Evolutionary conservation across 208 protist genomes (phyloP).

Genomic region (Wallacemonas sp.): DNA sequence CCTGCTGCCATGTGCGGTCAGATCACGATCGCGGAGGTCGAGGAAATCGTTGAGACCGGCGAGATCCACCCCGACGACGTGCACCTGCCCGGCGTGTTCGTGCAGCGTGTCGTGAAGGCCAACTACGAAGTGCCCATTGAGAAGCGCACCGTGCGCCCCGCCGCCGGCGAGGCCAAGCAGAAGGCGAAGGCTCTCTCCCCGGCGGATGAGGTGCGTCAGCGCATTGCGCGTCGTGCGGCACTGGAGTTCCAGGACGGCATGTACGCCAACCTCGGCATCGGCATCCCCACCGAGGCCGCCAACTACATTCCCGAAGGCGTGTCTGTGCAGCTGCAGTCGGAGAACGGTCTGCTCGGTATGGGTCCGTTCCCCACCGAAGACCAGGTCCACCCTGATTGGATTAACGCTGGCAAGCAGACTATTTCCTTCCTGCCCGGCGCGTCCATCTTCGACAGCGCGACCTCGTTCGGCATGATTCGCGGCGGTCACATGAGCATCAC

Average conservation of each 20-base stretch:
- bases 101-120: slow-evolving; percentile 88
- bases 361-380: slow-evolving; percentile 90
- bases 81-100: slow-evolving; percentile 95
- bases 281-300: slow-evolving; percentile 94
- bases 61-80: slow-evolving; percentile 93
- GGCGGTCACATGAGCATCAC: slow-evolving; percentile 96
- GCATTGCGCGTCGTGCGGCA: slow-evolving; percentile 93
- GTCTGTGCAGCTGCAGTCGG: slow-evolving; percentile 88
- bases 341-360: slow-evolving; percentile 93
- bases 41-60: slow-evolving; percentile 94
- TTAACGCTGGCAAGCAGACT: slow-evolving; percentile 97
- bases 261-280: slow-evolving; percentile 97
- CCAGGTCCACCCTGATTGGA: slow-evolving; percentile 93
- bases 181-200: slow-evolving; percentile 34
- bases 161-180: slow-evolving; percentile 13
- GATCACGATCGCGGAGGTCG: slow-evolving; percentile 94
- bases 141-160: slow-evolving; percentile 35
- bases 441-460: slow-evolving; percentile 89
- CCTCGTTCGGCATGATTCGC: slow-evolving; percentile 97
- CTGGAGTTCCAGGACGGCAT: slow-evolving; percentile 96
- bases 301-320: slow-evolving; percentile 90
- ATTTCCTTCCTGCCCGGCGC: slow-evolving; percentile 94
- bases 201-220: slow-evolving; percentile 57
- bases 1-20: slow-evolving; percentile 85
- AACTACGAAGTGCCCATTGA: slow-evolving; percentile 46